Evolutionary conservation across 2,329 filamentous ascomycete species (phyloP), one percentile per base, ranked within the genome.

Genomic region (Penicillium sp.): DNA sequence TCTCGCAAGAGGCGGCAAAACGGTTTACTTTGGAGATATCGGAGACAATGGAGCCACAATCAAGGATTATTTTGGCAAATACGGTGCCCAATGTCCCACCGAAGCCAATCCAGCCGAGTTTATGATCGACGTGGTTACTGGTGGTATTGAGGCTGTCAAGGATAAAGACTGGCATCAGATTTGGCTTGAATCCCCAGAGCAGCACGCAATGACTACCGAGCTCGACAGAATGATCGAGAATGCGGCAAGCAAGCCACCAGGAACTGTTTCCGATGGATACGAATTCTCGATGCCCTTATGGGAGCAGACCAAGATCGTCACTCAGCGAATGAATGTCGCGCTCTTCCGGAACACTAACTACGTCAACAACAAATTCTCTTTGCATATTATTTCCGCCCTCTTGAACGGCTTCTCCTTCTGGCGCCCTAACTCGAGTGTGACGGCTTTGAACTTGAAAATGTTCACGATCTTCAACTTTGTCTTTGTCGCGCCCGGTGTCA

Each of bases 381-480:
- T 85, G 3, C 82, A 85, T 62, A 78, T 85, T 51, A 74, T 78
- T 31, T 79, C 78, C 39, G 73, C 78, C 16, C 59, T 81, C 4
- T 81, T 83, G 66, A 79, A 81, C 47, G 77, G 72, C 3, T 77
- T 84, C 50, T 80, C 88, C 0, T 92, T 91, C 76, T 91, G 84
- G 81, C 78, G 86, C 65, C 83, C 91, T 1, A 87, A 87, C 0
- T 77, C 87, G 69, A 81, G 78, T 0, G 78, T 89, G 50, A 77
- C 80, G 5, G 87, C 89, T 64, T 83, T 92, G 78, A 88, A 92
- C 67, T 85, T 89, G 71, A 83, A 87, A 58, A 85, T 91, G 77
- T 92, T 92, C 75, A 88, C 87, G 0, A 75, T 79, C 47, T 90
- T 90, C 72, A 72, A 89, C 19, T 83, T 86, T 58, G 80, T 88